Base-by-base conservation (phyloP, 768 basidiomycete genomes). In the Podaxis sp. region DNA sequence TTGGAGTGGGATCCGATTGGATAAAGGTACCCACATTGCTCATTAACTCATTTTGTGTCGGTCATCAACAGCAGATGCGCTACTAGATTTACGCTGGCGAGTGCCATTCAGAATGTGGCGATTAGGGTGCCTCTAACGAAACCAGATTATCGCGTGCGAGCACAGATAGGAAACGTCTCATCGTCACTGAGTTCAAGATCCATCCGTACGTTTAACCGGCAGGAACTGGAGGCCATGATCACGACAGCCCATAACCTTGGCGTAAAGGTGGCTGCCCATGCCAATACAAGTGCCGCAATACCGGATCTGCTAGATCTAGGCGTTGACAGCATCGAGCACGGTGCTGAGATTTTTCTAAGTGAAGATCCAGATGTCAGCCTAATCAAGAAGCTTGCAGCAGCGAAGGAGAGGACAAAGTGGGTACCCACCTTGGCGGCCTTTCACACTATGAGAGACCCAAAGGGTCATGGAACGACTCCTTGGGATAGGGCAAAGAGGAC, bases 1-100 rank as follows among this genome's bases (percentile, higher is more conserved):
- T 89, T 59, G 87, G 87, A 33, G 82, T 84, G 12, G 86, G 86
- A 6, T 83, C 87, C 3, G 88, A 89, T 71, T 87, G 83, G 84
- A 85, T 89, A 66, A 88, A 88, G 80, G 83, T 84, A 63, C 24
- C 53, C 51, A 58, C 15, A 41, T 13, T 20, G 36, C 40, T 62
- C 46, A 15, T 41, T 40, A 30, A 17, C 61, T 26, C 50, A 8
- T 49, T 62, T 65, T 56, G 52, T 66, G 60, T 63, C 33, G 44
- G 33, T 56, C 61, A 11, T 37, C 36, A 28, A 40, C 28, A 30
- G 20, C 5, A n/a, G 26, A n/a, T 48, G 20, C 55, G 4, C 6
- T 11, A 20, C 17, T 62, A 84, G 87, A 80, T 85, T 22, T 86
- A 84, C 67, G 83, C 79, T 65, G 82, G 84, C 82, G 52, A 64